Evolutionary conservation across 164 flowering plant species (phyloP).

Genomic region (Stephania cephalantha): DNA sequence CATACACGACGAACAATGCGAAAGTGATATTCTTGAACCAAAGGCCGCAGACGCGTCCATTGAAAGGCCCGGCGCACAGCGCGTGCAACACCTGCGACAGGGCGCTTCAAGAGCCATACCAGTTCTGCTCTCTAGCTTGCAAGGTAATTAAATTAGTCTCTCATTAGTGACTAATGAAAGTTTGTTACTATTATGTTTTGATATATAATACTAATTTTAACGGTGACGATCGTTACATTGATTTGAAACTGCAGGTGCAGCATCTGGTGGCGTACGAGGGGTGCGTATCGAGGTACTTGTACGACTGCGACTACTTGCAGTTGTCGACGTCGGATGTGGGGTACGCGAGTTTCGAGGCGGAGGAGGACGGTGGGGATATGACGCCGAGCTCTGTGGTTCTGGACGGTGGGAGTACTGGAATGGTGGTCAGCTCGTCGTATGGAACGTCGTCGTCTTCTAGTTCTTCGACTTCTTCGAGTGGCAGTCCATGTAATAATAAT

Average conservation of each 20-base stretch:
- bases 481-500: background rate
- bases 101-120: constrained; percentile 24
- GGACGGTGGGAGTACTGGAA: constrained; percentile 6
- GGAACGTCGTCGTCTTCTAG: constrained; percentile 18
- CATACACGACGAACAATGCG: constrained; percentile 29
- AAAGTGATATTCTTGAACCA: constrained; percentile 31
- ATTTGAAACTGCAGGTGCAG: constrained; percentile 12
- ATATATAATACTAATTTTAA: background rate
- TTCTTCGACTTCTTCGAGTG: background rate
- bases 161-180: background rate
- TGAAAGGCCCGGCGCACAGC: constrained; percentile 19
- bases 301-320: constrained; percentile 18
- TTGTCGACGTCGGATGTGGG: constrained; percentile 16
- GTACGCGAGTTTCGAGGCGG: constrained; percentile 9
- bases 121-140: constrained; percentile 32
- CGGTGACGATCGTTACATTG: background rate
- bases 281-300: constrained; percentile 17
- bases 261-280: constrained; percentile 16
- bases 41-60: constrained; percentile 25
- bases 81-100: constrained; percentile 25
- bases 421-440: constrained; percentile 3
- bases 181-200: background rate
- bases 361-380: constrained; percentile 18
- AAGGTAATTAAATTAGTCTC: constrained; percentile 19
- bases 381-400: constrained; percentile 24